Evolutionary conservation across 495 filamentous ascomycete species (phyloP).

Genomic region (Penicillium diatomitis): DNA sequence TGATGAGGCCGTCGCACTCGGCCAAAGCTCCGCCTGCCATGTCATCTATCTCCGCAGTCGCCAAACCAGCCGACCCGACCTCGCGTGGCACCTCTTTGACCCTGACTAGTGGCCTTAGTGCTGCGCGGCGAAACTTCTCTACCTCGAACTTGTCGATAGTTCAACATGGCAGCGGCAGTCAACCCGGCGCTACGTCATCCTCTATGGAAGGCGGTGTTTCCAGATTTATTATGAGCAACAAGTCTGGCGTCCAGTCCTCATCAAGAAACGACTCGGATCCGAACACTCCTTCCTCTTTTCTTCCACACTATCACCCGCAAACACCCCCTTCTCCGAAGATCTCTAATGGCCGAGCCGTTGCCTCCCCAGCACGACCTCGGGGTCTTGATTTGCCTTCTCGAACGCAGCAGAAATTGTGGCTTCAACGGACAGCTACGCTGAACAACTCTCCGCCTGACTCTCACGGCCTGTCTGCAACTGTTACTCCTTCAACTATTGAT

Average conservation of each 20-base stretch:
- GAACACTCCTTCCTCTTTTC: slow-evolving; percentile 40
- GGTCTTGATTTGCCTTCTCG: slow-evolving; percentile 33
- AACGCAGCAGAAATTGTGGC: slow-evolving; percentile 42
- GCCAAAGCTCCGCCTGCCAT: slow-evolving; percentile 41
- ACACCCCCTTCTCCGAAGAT: slow-evolving; percentile 34
- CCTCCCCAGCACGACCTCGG: slow-evolving; percentile 28
- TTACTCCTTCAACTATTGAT: slow-evolving; percentile 27
- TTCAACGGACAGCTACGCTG: slow-evolving; percentile 38
- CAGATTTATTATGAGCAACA: slow-evolving; percentile 33
- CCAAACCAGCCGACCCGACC: slow-evolving; percentile 25
- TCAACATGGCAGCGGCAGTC: slow-evolving; percentile 16
- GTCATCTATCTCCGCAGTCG: slow-evolving; percentile 42
- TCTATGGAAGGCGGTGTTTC: slow-evolving; percentile 43
- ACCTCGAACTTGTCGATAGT: slow-evolving; percentile 18
- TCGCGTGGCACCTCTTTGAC: slow-evolving; percentile 33
- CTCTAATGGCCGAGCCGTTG: slow-evolving; percentile 6
- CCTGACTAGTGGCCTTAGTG: slow-evolving; percentile 26
- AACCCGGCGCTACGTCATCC: slow-evolving; percentile 31
- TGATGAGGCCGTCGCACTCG: slow-evolving; percentile 32
- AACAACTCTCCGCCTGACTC: slow-evolving; percentile 40
- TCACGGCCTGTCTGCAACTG: slow-evolving; percentile 24
- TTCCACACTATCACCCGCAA: slow-evolving; percentile 40
- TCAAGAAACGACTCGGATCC: slow-evolving; percentile 40
- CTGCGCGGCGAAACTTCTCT: slow-evolving; percentile 26
- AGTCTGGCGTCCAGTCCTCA: slow-evolving; percentile 20